Evolutionary conservation across 176 grass and related monocot genomes (phyloP), one percentile per base, ranked within the genome.

Genomic region (Avena eriantha): DNA sequence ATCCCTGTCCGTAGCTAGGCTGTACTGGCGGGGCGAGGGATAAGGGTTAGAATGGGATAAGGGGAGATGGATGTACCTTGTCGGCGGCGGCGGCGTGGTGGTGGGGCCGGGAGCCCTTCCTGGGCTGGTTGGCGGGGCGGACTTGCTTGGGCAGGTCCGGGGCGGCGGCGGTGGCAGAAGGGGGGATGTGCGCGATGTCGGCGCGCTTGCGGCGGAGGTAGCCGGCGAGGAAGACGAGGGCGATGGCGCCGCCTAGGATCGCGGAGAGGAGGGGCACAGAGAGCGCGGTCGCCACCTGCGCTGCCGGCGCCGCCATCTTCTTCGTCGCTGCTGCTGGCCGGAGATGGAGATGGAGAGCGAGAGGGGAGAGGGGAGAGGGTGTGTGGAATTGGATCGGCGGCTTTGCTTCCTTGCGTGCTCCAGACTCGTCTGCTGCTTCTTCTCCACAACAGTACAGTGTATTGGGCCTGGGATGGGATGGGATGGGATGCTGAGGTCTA

Each of bases 171-270:
- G 82, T 29, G 0, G 86, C 64, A 43, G 88, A 50, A 24, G 91
- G 85, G 22, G 97, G 87, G 53, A 96, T 41, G 41, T 91, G 93
- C 34, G 89, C 87, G 85, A 94, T 60, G 81, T 79, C 92, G 10
- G 89, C 90, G 78, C 97, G 90, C 89, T 94, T 99, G 82, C 97
- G 97, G 85, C 92, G 90, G 72, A 99, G 81, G 90, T 94, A 96
- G 33, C 92, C 89, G 11, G 90, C 87, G 70, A 98, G 78, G 82
- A 98, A 91, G 87, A 99, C 34, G 82, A 99, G 80, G 31, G 92
- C 89, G 85, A 99, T 58, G 71, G 85, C 92, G 50, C 82, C 97
- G 56, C 94, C 94, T 22, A 94, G 80, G 58, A 88, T 66, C 79
- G 85, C 79, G 55, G 97, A 96, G 65, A 99, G 63, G 65, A 96